phyloP scores from a whole-genome alignment of 202 grass and related monocot species.

The Eragrostis tef region DNA sequence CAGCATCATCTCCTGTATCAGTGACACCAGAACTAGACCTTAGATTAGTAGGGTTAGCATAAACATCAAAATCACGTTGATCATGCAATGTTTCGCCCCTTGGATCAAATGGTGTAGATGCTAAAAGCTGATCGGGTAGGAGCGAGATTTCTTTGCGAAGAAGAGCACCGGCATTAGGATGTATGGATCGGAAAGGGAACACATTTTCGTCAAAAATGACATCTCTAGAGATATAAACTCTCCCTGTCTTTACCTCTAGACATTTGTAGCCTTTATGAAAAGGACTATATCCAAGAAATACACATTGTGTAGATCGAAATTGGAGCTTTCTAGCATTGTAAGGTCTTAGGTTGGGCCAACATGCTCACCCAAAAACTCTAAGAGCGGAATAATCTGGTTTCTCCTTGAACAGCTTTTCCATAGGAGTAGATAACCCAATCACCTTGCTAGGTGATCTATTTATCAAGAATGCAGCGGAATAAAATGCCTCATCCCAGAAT shows the following conservation, averaged over 20 bases:
- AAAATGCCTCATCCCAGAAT: too few relatives aligned
- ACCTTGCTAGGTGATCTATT: background rate
- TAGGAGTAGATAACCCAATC: background rate
- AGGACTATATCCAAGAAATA: background rate
- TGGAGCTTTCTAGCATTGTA: background rate
- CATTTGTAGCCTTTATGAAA: too few relatives aligned
- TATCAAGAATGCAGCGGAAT: too few relatives aligned
- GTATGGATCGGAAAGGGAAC: background rate
- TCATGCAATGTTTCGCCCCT: too few relatives aligned
- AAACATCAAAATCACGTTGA: too few relatives aligned
- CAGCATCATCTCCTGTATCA: too few relatives aligned
- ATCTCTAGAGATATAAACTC: background rate
- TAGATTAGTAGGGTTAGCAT: too few relatives aligned
- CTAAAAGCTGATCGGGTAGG: too few relatives aligned
- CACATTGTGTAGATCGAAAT: background rate
- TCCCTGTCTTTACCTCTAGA: background rate
- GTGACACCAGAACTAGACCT: too few relatives aligned
- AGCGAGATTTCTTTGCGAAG: background rate
- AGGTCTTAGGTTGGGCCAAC: background rate
- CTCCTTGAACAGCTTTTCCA: fast-evolving
- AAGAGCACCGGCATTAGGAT: background rate
- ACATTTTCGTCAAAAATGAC: background rate
- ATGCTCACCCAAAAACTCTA: background rate
- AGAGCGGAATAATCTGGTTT: background rate
- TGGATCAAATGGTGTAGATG: too few relatives aligned